Base-by-base conservation (phyloP, 192 early-diverging fungal genomes). In the Pilobolus umbonatus region DNA sequence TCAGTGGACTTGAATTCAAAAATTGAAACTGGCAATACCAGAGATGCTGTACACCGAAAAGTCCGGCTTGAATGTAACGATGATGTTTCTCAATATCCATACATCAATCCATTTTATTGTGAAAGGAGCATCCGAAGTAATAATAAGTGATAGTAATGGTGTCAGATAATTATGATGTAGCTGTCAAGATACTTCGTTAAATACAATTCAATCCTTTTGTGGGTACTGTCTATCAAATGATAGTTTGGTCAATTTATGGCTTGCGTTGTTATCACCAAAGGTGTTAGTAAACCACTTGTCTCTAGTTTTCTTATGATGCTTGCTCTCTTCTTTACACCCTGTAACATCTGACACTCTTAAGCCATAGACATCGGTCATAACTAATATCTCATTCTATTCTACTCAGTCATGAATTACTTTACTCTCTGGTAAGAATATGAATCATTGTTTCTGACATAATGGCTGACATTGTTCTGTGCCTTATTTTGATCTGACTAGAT, bases 401-500 rank as follows among this genome's bases (percentile, higher is more conserved):
- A 42, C 39, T 42, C 19, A n/a, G 19, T 42, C 19, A n/a, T 42
- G 12, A 42, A 11, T 42, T 42, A 47, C 25, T 24, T 24, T 25
- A 9, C 25, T 47, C 45, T 47, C 25, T 28, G 25, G 45, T 42
- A 42, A 47, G 19, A 47, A 21, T 47, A 28, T 47, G 39, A 17
- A 42, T 42, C 19, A 42, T 42, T 42, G 39, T 47, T 47, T 28
- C 25, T 21, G 25, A 47, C 45, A 22, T 47, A 28, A 21, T 47
- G 11, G 25, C 25, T 47, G 25, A 24, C 45, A 47, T 28, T 17
- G 2, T 47, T 26, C 19, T 47, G 39, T 17, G 25, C 45, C 45
- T 47, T 47, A 47, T 47, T 47, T 47, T 47, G 45, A 47, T 47
- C 45, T 47, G 45, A 47, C 45, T 26, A 25, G 45, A 19, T 47